Percentiles rank a stretch among this genome's conserved stretches.
phyloP scores from a whole-genome alignment of 75 land plant genomes.

The Ceratopteris richardii region DNA sequence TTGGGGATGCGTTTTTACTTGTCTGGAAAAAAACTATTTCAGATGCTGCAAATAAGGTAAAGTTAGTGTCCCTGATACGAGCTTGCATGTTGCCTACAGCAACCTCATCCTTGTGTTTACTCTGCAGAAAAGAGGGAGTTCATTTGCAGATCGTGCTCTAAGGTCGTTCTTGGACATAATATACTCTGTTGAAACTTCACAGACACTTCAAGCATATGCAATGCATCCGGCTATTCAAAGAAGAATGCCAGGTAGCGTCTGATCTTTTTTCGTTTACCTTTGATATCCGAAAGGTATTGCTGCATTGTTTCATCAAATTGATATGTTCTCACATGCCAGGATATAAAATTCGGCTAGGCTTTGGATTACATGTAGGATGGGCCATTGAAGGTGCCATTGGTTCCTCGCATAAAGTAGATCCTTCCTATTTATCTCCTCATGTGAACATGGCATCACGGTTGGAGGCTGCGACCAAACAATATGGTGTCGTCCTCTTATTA shows the following conservation, averaged over 20 bases:
- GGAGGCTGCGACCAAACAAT: slow-evolving; percentile 41
- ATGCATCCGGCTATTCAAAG: slow-evolving; percentile 42
- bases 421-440: slow-evolving; percentile 39
- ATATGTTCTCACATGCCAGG: too few relatives aligned
- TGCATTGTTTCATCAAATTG: too few relatives aligned
- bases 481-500: slow-evolving; percentile 32
- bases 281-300: too few relatives aligned
- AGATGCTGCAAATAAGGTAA: slow-evolving; percentile 33
- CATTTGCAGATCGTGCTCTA: slow-evolving; percentile 41
- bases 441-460: slow-evolving; percentile 39
- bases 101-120: not conserved
- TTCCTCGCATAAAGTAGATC: slow-evolving; percentile 39
- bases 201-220: slow-evolving; percentile 32
- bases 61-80: too few relatives aligned
- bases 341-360: slow-evolving; percentile 33
- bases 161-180: slow-evolving; percentile 36
- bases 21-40: slow-evolving; percentile 40
- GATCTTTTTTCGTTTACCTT: too few relatives aligned
- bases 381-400: slow-evolving; percentile 47
- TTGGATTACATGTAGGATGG: slow-evolving; percentile 43
- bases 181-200: slow-evolving; percentile 31
- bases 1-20: slow-evolving; percentile 39
- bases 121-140: slow-evolving; percentile 29
- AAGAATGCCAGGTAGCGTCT: slow-evolving; percentile 33
- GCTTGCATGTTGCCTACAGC: too few relatives aligned